A percentile compares a stretch with the other conserved stretches of the same genome.
Conservation (phyloP, 1,284 basidiomycete genomes). For the Ceratorhiza oryzae-sativae region DNA sequence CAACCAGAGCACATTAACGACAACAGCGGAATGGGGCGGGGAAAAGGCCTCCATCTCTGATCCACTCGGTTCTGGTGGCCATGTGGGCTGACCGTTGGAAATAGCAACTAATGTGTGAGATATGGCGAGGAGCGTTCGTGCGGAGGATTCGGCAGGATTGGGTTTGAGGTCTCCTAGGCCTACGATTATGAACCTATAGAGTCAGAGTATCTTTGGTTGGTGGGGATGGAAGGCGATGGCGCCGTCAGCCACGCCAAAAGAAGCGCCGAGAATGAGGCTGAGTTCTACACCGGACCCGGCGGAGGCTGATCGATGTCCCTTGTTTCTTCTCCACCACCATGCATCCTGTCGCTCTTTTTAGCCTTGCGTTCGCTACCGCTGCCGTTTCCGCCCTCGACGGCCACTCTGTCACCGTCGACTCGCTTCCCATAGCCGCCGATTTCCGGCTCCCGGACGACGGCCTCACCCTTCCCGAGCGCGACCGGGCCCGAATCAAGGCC, state of each 20-base stretch:
- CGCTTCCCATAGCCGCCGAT: constrained; percentile 21
- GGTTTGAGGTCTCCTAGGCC: constrained; percentile 4
- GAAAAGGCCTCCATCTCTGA: neutral
- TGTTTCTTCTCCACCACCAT: constrained; percentile 15
- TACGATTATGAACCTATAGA: constrained; percentile 26
- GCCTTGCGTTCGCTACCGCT: constrained; percentile 23
- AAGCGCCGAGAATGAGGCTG: neutral
- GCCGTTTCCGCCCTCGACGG: neutral
- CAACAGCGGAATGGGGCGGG: neutral
- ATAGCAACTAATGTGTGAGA: neutral
- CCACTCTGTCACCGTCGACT: constrained; percentile 9
- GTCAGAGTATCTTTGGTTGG: no score
- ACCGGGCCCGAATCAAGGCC: constrained; percentile 21
- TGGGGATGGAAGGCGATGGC: no score
- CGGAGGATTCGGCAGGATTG: constrained; percentile 9
- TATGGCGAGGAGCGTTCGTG: neutral
- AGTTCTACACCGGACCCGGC: neutral
- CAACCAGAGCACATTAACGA: constrained; percentile 9
- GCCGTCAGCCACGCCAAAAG: no score
- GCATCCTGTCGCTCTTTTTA: constrained; percentile 25
- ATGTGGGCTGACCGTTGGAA: neutral
- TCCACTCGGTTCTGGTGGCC: neutral
- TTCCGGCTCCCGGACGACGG: constrained; percentile 4
- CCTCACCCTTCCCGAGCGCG: constrained; percentile 8
- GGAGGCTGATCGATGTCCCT: constrained; percentile 1